These are phyloP conservation scores for Fusarium sp. DNA, from an alignment of 2,329 filamentous ascomycete species.

Conservation along the genomic window DNA sequence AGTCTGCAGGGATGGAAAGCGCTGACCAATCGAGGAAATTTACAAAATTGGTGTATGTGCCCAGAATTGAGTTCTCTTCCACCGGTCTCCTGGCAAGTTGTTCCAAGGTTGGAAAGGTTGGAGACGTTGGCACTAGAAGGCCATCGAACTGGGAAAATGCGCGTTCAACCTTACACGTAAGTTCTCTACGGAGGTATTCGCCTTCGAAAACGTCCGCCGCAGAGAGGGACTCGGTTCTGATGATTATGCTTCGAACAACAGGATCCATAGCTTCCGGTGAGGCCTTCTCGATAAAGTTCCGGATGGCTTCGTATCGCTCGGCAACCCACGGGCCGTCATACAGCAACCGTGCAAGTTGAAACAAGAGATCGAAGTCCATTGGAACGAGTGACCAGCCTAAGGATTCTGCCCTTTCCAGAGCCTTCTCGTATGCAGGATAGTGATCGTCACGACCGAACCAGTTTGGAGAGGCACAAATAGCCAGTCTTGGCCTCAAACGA, in stretches of 20 bases:
- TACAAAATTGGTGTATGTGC: conserved; percentile 70
- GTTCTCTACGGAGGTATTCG: conserved; percentile 53
- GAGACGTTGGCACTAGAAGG: conserved; percentile 68
- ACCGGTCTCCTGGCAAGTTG: conserved; percentile 65
- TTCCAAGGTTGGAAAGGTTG: conserved; percentile 63
- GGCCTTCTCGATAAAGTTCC: conserved; percentile 56
- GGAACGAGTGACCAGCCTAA: conserved; percentile 58
- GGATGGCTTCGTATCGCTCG: conserved; percentile 67
- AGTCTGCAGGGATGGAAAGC: conserved; percentile 65
- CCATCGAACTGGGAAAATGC: conserved; percentile 59
- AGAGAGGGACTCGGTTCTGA: conserved; percentile 55
- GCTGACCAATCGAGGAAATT: conserved; percentile 71
- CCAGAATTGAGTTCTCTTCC: conserved; percentile 64
- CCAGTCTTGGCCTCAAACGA: conserved; percentile 49
- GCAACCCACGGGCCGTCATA: conserved; percentile 70
- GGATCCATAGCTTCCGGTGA: conserved; percentile 51
- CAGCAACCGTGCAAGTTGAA: conserved; percentile 64
- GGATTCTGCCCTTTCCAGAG: conserved; percentile 53
- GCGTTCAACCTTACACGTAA: conserved; percentile 57
- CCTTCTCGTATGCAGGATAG: conserved; percentile 58
- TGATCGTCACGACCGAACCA: conserved; percentile 54
- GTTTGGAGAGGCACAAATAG: conserved; percentile 57
- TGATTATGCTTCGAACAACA: conserved; percentile 53
- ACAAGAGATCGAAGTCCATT: conserved; percentile 63
- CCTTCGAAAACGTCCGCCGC: conserved; percentile 61